Percentiles rank a stretch among this genome's conserved stretches.
phyloP scores from a whole-genome alignment of 495 filamentous ascomycete genomes.

The Trichoderma asperelloides region DNA sequence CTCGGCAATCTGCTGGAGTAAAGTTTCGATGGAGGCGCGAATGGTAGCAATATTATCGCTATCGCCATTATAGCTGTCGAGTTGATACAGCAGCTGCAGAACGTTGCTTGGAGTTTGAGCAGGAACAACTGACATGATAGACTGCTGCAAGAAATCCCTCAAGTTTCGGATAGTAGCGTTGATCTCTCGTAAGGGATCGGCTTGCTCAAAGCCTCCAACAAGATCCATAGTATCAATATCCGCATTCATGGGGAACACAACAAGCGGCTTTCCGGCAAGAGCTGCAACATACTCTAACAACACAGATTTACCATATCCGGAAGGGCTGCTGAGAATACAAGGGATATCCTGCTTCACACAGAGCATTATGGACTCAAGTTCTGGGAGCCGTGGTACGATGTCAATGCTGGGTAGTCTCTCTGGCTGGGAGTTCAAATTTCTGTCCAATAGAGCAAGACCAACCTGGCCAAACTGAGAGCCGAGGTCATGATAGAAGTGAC shows the following conservation, averaged over 20 bases:
- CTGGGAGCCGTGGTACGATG: conserved; percentile 48
- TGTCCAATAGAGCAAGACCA: conserved; percentile 60
- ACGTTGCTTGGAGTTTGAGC: conserved; percentile 32
- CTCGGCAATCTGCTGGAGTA: conserved; percentile 19
- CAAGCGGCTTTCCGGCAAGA: conserved; percentile 58
- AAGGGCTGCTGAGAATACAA: conserved; percentile 75
- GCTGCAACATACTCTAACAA: conserved; percentile 73
- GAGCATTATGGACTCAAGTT: conserved; percentile 77
- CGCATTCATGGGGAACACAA: conserved; percentile 75
- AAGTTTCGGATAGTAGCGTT: conserved; percentile 48
- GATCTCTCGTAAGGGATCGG: conserved; percentile 63
- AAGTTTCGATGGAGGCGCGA: conserved; percentile 21
- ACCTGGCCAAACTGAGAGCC: conserved; percentile 53
- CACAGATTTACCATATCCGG: conserved; percentile 78
- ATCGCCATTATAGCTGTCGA: conserved; percentile 22
- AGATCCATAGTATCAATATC: conserved; percentile 96
- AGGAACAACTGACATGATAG: conserved; percentile 43
- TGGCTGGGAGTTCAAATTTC: conserved; percentile 49
- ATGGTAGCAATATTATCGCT: conserved; percentile 21
- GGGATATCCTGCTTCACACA: conserved; percentile 82
- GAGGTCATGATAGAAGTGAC: conserved; percentile 57
- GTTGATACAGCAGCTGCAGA: conserved; percentile 32
- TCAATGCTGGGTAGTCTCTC: conserved; percentile 46
- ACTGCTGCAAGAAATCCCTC: conserved; percentile 41
- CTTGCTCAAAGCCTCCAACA: conserved; percentile 93